These are phyloP conservation scores for Trichoderma atrobrunneum DNA, from an alignment of 2,329 filamentous ascomycete genomes.

Conservation along the genomic window DNA sequence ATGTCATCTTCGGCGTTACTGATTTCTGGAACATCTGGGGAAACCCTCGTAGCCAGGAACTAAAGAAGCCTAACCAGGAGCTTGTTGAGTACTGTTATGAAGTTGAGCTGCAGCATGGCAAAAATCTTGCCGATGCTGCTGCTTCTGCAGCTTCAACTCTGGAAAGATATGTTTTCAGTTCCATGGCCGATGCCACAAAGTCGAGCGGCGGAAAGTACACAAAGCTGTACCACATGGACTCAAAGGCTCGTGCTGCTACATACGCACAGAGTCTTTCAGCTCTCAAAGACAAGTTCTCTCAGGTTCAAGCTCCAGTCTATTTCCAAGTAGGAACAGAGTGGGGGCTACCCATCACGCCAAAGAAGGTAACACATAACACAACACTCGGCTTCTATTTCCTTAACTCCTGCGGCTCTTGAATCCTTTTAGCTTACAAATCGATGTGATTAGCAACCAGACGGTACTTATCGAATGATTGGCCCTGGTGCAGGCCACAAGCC, in stretches of 20 bases:
- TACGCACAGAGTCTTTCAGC: slow-evolving; percentile 27
- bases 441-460: slow-evolving; percentile 17
- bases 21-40: slow-evolving; percentile 33
- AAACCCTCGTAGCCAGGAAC: slow-evolving; percentile 38
- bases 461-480: slow-evolving; percentile 21
- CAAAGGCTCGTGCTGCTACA: slow-evolving; percentile 36
- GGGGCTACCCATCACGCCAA: slow-evolving; percentile 21
- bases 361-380: slow-evolving; percentile 17
- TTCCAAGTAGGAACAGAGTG: slow-evolving; percentile 20
- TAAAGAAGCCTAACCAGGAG: slow-evolving; percentile 32
- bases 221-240: slow-evolving; percentile 41
- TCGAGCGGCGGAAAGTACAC: slow-evolving; percentile 42
- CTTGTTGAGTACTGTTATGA: slow-evolving; percentile 30
- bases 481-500: slow-evolving; percentile 21
- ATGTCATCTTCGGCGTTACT: slow-evolving; percentile 31
- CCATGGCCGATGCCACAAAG: slow-evolving; percentile 35
- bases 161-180: slow-evolving; percentile 40
- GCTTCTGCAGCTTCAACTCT: slow-evolving; percentile 29
- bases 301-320: slow-evolving; percentile 22
- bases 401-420: not conserved
- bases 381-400: not conserved
- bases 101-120: slow-evolving; percentile 35
- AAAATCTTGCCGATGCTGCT: slow-evolving; percentile 38
- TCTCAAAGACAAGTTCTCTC: slow-evolving; percentile 19
- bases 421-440: not conserved